Conservation (phyloP, 1,284 basidiomycete genomes). For the Cryptococcus jaspeensis region DNA sequence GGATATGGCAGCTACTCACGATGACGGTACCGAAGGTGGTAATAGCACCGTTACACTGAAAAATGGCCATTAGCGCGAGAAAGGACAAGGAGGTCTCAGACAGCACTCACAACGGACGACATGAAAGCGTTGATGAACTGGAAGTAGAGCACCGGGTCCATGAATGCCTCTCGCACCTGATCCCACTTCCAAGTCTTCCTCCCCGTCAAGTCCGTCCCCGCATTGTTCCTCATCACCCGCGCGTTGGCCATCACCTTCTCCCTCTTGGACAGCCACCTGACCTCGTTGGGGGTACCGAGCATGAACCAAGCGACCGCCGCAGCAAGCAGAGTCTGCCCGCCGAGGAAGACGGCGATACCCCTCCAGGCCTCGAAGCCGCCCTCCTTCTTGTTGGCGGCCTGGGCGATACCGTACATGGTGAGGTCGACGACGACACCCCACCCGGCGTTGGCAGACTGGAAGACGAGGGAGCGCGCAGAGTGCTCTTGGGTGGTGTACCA, state of each 20-base stretch:
- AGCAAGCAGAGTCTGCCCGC: slow-evolving; percentile 32
- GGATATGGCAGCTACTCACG: too few relatives aligned
- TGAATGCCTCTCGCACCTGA: slow-evolving; percentile 35
- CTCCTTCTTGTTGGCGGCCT: slow-evolving; percentile 19
- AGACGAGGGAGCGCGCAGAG: slow-evolving; percentile 24
- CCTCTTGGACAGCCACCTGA: slow-evolving; percentile 32
- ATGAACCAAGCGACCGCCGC: slow-evolving; percentile 26
- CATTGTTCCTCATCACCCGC: slow-evolving; percentile 35
- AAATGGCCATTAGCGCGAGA: not conserved
- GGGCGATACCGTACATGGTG: slow-evolving; percentile 32
- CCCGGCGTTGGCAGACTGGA: slow-evolving; percentile 27
- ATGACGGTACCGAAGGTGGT: slow-evolving; percentile 34
- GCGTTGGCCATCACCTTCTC: slow-evolving; percentile 35
- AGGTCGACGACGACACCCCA: slow-evolving; percentile 29
- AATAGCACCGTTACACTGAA: slow-evolving; percentile 25
- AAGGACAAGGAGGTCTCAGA: not conserved
- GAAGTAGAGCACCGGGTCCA: slow-evolving; percentile 35
- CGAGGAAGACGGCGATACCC: slow-evolving; percentile 40
- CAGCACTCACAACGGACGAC: slow-evolving; percentile 11
- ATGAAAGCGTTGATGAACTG: slow-evolving; percentile 35
- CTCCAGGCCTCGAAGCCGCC: slow-evolving; percentile 32
- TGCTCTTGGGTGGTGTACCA: slow-evolving; percentile 36
- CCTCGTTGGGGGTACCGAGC: slow-evolving; percentile 39
- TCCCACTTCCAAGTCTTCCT: slow-evolving; percentile 38
- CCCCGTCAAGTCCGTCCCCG: slow-evolving; percentile 33